Conservation (phyloP, 345 rosid genomes). For the Populus davidiana region DNA sequence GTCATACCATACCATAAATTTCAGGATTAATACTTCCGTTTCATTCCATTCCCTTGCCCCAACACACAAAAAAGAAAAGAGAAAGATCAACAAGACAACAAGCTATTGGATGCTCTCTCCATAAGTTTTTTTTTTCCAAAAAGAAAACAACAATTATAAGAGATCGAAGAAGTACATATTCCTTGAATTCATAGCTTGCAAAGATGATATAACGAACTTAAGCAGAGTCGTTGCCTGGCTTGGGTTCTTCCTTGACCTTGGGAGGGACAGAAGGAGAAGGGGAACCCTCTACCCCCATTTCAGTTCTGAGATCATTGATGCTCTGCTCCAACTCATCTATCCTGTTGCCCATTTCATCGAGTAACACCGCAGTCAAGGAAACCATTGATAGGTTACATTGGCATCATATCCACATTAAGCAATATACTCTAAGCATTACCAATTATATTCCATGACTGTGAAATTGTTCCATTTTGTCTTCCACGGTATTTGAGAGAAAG, state of each 20-base stretch:
- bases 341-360: constrained; percentile 84
- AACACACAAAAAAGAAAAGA: neutral
- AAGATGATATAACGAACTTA: neutral
- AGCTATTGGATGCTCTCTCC: neutral
- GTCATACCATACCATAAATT: neutral
- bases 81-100: neutral
- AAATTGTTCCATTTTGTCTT: too few species aligned
- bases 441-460: neutral
- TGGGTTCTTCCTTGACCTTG: constrained; percentile 52
- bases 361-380: constrained; percentile 61
- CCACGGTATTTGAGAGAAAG: neutral
- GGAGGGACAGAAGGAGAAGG: constrained; percentile 47
- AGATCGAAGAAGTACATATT: too few species aligned
- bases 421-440: neutral
- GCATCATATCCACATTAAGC: neutral
- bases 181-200: neutral
- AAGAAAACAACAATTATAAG: neutral
- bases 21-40: neutral
- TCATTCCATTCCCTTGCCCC: neutral
- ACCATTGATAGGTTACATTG: neutral
- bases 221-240: constrained; percentile 41
- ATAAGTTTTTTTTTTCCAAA: neutral
- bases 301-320: constrained; percentile 66
- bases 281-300: constrained; percentile 65
- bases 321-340: constrained; percentile 85